Evolutionary conservation across 2,329 filamentous ascomycete genomes (phyloP), one percentile per base, ranked within the genome.

Genomic region (Pleomassaria siparia): DNA sequence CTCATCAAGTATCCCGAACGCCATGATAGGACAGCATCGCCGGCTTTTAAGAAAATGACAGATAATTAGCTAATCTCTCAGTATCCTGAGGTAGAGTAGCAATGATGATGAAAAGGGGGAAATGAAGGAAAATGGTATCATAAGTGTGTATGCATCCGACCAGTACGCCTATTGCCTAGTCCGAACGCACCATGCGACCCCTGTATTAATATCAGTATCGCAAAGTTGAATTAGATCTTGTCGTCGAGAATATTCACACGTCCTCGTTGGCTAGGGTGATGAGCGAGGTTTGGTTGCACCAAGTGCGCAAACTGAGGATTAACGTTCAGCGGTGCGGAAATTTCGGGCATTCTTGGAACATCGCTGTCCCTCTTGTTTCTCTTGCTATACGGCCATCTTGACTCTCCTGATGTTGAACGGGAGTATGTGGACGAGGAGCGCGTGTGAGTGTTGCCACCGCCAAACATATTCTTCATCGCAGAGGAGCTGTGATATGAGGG

Each of bases 241-340:
- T n/a, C n/a, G n/a, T n/a, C n/a, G n/a, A 20, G 54, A 65, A 22
- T 67, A 59, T 2, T 48, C 56, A 50, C 69, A 66, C 0, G 60
- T 57, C 26, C 67, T 55, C 42, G 65, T 50, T 15, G 59, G 25
- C 66, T 70, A 2, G 56, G 82, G 74, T 85, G 82, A 58, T 83
- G 74, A 2, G 81, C 79, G 44, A 80, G 67, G 56, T 84, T 75
- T 2, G 82, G 82, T 55, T 76, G 72, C 40, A 77, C 71, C 32
- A 83, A 76, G 56, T 80, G 77, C 24, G 77, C 71, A 60, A 77
- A 78, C 59, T 79, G 74, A n/a, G 75, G 72, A 50, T 81, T 78
- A 24, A 74, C 72, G 44, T 77, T 75, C 48, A 82, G 66, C 0
- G 82, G 82, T 9, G 72, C 74, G 1, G 80, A 83, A 55, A 87